These are phyloP conservation scores for Plasmopara viticola DNA, from an alignment of 352 stramenopile species.

Conservation along the genomic window DNA sequence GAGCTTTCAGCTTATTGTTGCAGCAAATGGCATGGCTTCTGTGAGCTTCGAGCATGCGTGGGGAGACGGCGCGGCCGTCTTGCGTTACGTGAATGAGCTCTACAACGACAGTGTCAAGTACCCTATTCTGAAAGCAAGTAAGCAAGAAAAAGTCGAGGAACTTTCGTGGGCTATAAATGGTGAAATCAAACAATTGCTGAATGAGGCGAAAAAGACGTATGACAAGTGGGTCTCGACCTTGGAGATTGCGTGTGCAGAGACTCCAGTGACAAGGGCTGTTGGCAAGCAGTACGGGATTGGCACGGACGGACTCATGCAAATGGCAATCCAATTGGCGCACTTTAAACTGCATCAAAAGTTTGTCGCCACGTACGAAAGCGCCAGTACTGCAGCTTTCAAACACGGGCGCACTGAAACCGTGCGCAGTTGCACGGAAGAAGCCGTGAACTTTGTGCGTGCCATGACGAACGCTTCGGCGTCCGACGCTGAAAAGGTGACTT, in stretches of 20 bases:
- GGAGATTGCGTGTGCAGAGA: conserved; percentile 68
- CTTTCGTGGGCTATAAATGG: conserved; percentile 58
- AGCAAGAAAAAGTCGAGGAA: conserved; percentile 26
- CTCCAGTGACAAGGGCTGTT: conserved; percentile 59
- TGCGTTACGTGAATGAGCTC: conserved; percentile 87
- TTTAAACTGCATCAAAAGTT: conserved; percentile 78
- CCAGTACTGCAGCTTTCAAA: conserved; percentile 88
- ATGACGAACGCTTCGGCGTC: conserved; percentile 60
- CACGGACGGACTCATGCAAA: conserved; percentile 88
- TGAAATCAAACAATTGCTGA: conserved; percentile 53
- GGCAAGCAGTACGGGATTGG: conserved; percentile 66
- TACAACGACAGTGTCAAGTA: conserved; percentile 76
- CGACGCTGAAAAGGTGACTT: conserved; percentile 48
- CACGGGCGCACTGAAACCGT: conserved; percentile 88
- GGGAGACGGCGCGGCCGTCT: conserved; percentile 83
- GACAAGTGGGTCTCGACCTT: conserved; percentile 56
- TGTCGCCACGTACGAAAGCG: conserved; percentile 84
- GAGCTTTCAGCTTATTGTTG: conserved; percentile 87
- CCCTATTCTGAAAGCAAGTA: conserved; percentile 43
- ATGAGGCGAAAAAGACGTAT: conserved; percentile 65
- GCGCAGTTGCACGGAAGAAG: conserved; percentile 85
- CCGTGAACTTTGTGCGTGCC: conserved; percentile 57
- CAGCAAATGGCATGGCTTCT: conserved; percentile 67
- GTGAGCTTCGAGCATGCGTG: conserved; percentile 91
- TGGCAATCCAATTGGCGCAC: conserved; percentile 87